Conservation (phyloP, 2,329 filamentous ascomycete species). For the Sclerotinia glacialis region DNA sequence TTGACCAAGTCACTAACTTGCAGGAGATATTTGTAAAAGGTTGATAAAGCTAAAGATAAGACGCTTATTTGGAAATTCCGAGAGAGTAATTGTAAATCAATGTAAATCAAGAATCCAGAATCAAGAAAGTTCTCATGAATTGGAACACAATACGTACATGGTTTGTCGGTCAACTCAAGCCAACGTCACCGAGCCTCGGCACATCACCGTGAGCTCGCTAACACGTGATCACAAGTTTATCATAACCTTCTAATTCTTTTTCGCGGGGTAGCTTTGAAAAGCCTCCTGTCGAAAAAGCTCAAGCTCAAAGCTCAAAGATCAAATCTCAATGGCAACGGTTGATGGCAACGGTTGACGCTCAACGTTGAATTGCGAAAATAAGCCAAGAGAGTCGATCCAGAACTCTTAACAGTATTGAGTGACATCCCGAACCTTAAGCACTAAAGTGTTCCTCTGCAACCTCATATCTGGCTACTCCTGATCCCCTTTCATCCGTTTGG, state of each 20-base stretch:
- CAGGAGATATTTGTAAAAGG: neutral
- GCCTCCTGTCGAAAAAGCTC: neutral
- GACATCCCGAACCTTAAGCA: neutral
- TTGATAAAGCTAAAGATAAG: neutral
- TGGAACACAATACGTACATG: neutral
- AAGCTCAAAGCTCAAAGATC: no score
- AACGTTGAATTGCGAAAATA: no score
- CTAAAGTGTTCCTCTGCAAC: neutral
- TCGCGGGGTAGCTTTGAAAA: neutral
- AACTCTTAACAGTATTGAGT: neutral
- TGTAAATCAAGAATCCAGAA: neutral
- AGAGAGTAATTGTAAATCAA: neutral
- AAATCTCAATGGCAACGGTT: no score
- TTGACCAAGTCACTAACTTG: neutral
- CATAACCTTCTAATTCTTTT: neutral
- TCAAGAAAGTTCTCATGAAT: neutral
- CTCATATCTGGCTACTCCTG: neutral
- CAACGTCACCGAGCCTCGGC: slow-evolving; percentile 16
- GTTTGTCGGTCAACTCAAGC: neutral
- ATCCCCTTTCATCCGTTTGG: neutral
- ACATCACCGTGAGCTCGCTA: neutral
- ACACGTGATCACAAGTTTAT: neutral
- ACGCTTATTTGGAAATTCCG: neutral
- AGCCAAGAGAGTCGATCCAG: no score
- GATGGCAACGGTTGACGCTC: no score